Base-by-base conservation (phyloP, 1,139 yeast species). In the Protomyces lactucae-debilis region DNA sequence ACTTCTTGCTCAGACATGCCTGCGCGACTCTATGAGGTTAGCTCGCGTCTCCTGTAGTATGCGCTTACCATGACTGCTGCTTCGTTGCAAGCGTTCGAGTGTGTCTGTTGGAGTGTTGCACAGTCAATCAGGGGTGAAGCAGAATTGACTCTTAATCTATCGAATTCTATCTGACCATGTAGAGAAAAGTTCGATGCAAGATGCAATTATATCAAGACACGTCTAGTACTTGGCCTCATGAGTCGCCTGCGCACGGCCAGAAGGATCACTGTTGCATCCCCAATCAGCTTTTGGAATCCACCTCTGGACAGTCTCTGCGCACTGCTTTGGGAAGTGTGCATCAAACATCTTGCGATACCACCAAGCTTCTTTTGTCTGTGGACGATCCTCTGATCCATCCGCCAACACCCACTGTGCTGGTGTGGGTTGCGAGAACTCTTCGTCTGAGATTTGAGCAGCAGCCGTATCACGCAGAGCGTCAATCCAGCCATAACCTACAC, bases 241-340 rank as follows among this genome's bases (percentile, higher is more conserved):
- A 18, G 43, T 35, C 55, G 52, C 53, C 53, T 60, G 67, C 21
- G 57, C 61, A 37, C 99, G 89, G 70, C 99, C 99, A 66, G 96
- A 88, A 64, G 99, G 99, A 78, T 93, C 99, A 72, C 87, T 96
- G 74, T 92, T 92, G 80, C 99, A 93, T 69, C 99, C 99, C 99
- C 99, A 93, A 78, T 93, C 99, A 69, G 98, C 98, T 83, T 95
- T 93, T 76, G 99, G 99, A 77, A 93, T 80, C 99, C 99, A 93
- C 83, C 99, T 87, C 97, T 89, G 91, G 68, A 93, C 99, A 25
- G 99, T 93, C 57, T 85, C 79, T 68, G 97, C 98, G 71, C 96
- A 99, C 76, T 85, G 83, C 72, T 87, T 85, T 66, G 90, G 86
- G 86, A 91, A 93, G 72, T 90, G 79, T 72, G 88, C 95, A 77